These are phyloP conservation scores for Starmerella lactis-condensi DNA, from an alignment of 805 yeast genomes.

Conservation along the genomic window DNA sequence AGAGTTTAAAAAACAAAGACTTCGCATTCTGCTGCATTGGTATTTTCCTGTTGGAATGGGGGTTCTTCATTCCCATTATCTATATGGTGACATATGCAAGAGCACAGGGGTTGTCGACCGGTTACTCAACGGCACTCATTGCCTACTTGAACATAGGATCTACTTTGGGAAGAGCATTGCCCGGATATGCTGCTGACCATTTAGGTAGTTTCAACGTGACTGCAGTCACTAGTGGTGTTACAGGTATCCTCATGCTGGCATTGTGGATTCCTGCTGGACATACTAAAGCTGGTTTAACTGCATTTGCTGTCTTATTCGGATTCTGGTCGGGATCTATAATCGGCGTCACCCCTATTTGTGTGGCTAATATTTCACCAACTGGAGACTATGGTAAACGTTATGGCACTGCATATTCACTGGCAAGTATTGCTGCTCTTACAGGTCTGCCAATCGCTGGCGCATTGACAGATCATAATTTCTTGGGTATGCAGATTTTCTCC, in stretches of 20 bases:
- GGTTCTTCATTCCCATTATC: slow-evolving; percentile 34
- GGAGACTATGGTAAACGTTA: slow-evolving; percentile 50
- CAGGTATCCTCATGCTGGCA: slow-evolving; percentile 27
- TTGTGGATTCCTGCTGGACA: slow-evolving; percentile 46
- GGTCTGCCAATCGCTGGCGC: slow-evolving; percentile 27
- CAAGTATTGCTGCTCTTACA: slow-evolving; percentile 23
- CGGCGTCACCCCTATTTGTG: slow-evolving; percentile 50
- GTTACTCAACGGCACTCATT: slow-evolving; percentile 25
- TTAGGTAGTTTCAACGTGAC: slow-evolving; percentile 42
- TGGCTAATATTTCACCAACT: slow-evolving; percentile 43
- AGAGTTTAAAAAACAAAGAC: slow-evolving; percentile 18
- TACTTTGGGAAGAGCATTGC: slow-evolving; percentile 36
- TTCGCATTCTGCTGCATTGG: slow-evolving; percentile 19
- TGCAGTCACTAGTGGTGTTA: slow-evolving; percentile 29
- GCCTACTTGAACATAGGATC: slow-evolving; percentile 35
- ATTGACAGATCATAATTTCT: slow-evolving; percentile 16
- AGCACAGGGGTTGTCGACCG: slow-evolving; percentile 27
- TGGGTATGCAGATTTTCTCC: slow-evolving; percentile 22
- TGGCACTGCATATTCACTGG: slow-evolving; percentile 43
- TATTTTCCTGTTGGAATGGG: slow-evolving; percentile 31
- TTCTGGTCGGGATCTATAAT: slow-evolving; percentile 26
- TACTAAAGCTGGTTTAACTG: slow-evolving; percentile 32
- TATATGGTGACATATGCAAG: slow-evolving; percentile 43
- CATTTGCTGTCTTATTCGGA: slow-evolving; percentile 29
- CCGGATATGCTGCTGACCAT: slow-evolving; percentile 38